phyloP scores from a whole-genome alignment of 129 eudicot genomes.

The Artemisia annua region DNA sequence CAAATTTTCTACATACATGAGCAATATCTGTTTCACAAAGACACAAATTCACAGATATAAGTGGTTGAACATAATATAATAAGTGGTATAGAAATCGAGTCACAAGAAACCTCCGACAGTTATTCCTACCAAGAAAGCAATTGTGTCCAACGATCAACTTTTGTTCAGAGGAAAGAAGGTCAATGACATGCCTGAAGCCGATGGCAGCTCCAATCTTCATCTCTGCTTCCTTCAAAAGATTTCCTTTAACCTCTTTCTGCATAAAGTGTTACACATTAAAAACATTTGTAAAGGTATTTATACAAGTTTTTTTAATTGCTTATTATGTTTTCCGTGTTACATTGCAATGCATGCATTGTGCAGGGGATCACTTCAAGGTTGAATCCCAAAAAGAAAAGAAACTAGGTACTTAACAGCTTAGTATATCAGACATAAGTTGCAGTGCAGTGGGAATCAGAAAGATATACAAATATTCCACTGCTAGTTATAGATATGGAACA shows the following conservation, averaged over 20 bases:
- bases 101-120: slow-evolving; percentile 3
- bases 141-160: slow-evolving; percentile 95
- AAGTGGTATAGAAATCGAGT: slow-evolving; percentile 5
- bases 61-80: neutral
- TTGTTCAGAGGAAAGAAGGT: slow-evolving; percentile 74
- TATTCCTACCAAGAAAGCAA: slow-evolving; percentile 82
- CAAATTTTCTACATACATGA: slow-evolving; percentile 74
- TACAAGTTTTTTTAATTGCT: neutral
- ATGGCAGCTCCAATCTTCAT: slow-evolving; percentile 64
- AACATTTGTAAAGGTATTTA: neutral
- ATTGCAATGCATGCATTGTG: neutral
- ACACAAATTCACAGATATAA: neutral
- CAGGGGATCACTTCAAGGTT: neutral
- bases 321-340: neutral
- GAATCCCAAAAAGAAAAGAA: neutral
- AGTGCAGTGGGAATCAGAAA: neutral
- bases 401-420: neutral
- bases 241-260: slow-evolving; percentile 72
- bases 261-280: slow-evolving; percentile 9
- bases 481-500: neutral
- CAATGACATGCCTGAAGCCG: slow-evolving; percentile 96
- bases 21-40: slow-evolving; percentile 68
- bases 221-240: slow-evolving; percentile 48
- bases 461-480: neutral
- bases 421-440: neutral